Percentiles rank a stretch among this genome's conserved stretches.
Evolutionary conservation across 2,329 filamentous ascomycete genomes (phyloP).

Genomic region (Colletotrichum sp.): DNA sequence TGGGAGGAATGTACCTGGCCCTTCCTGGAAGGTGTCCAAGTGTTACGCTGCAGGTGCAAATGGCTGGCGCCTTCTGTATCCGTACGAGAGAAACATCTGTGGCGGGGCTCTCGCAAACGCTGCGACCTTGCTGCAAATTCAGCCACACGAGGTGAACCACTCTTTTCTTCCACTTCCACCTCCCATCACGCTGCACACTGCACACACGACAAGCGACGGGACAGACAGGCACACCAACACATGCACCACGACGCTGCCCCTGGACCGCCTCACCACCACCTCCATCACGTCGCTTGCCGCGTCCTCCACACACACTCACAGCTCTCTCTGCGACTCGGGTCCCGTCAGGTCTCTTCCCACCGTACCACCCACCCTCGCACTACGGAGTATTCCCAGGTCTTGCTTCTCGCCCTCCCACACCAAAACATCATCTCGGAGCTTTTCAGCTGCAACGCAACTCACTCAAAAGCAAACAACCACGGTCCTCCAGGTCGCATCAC

Average conservation of each 20-base stretch:
- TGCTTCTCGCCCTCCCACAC: constrained; percentile 2
- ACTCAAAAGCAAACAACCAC: not conserved
- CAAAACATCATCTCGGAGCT: constrained; percentile 6
- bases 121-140: not conserved
- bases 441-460: constrained; percentile 13
- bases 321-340: not conserved
- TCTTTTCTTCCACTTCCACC: not conserved
- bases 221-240: not conserved
- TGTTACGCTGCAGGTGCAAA: not conserved
- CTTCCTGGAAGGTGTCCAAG: not conserved
- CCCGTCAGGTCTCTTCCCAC: not conserved
- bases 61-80: not conserved
- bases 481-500: not conserved
- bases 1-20: not conserved
- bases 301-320: not conserved
- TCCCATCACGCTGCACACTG: not conserved
- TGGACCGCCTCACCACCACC: not conserved
- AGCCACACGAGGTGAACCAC: not conserved
- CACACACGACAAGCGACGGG: not conserved
- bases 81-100: not conserved
- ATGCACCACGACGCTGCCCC: not conserved
- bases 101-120: not conserved
- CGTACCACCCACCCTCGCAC: not conserved
- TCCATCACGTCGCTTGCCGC: not conserved
- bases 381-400: not conserved